Evolutionary conservation across 306 rosid species (phyloP).

Genomic region (Cicer cuneatum): DNA sequence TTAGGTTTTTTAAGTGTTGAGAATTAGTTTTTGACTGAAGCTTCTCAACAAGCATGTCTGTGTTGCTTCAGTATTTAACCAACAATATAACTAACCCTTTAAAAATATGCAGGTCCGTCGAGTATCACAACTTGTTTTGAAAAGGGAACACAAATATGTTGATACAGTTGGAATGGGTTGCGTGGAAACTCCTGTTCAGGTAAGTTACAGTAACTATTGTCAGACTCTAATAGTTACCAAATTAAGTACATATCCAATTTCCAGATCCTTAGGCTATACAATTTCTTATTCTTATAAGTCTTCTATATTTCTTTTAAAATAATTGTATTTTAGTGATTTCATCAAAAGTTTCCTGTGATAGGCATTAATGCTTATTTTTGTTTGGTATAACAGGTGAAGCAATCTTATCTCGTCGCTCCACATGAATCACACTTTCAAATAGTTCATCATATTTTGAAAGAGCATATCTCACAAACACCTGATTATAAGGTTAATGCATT

Average conservation of each 20-base stretch:
- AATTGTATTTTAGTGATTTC: conserved; percentile 19
- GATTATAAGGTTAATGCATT: conserved; percentile 73
- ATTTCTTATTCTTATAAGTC: neutral
- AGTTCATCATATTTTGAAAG: conserved; percentile 72
- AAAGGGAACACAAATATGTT: conserved; percentile 78
- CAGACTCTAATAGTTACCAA: conserved; percentile 20
- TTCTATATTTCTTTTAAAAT: conserved; percentile 17
- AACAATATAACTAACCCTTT: conserved; percentile 36
- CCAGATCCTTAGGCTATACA: conserved; percentile 16
- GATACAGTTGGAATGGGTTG: conserved; percentile 89
- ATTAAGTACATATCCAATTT: conserved; percentile 28
- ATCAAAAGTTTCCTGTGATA: conserved; percentile 35
- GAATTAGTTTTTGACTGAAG: conserved; percentile 11
- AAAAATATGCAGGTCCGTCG: conserved; percentile 75
- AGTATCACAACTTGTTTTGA: conserved; percentile 89
- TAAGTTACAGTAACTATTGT: conserved; percentile 44
- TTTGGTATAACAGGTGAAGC: conserved; percentile 67
- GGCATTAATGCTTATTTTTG: conserved; percentile 40
- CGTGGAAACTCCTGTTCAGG: conserved; percentile 84
- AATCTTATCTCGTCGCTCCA: conserved; percentile 72
- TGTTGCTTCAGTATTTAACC: conserved; percentile 41
- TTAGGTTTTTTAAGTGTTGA: conserved; percentile 35
- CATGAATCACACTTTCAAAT: conserved; percentile 81
- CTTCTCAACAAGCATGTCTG: conserved; percentile 15
- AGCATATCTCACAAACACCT: conserved; percentile 71